Evolutionary conservation across 2,329 filamentous ascomycete species (phyloP).

Genomic region (Trichoderma atrobrunneum): DNA sequence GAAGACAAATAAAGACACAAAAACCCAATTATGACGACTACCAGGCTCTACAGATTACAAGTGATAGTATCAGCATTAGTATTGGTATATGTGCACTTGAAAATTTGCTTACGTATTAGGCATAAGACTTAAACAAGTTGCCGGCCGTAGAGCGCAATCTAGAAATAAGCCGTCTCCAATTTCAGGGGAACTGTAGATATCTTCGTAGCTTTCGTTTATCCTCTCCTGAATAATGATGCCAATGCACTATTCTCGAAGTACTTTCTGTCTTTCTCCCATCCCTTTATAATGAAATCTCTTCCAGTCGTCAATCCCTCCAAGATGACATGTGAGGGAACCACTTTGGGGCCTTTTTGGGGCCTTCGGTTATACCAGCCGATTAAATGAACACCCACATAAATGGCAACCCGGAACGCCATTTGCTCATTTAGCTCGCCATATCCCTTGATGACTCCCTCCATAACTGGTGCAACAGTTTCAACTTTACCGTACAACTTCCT

Average conservation of each 20-base stretch:
- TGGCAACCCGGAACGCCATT: background rate
- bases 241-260: background rate
- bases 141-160: background rate
- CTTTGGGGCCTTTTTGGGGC: background rate
- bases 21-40: too few species aligned
- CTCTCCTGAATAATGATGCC: background rate
- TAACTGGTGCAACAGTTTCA: background rate
- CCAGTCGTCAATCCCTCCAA: background rate
- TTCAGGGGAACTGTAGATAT: background rate
- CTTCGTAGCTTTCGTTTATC: background rate
- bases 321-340: background rate
- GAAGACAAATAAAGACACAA: too few species aligned
- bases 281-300: background rate
- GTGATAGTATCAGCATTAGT: too few species aligned
- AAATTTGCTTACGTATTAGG: too few species aligned
- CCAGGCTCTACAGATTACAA: too few species aligned
- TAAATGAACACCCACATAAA: background rate
- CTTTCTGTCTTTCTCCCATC: background rate
- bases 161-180: background rate
- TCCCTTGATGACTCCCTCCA: background rate
- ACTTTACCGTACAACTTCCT: background rate
- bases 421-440: background rate
- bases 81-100: too few species aligned
- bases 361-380: background rate
- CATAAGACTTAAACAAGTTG: too few species aligned